These are phyloP conservation scores for Arthrobotrys sphaeroides DNA, from an alignment of 2,329 filamentous ascomycete species.

Conservation along the genomic window DNA sequence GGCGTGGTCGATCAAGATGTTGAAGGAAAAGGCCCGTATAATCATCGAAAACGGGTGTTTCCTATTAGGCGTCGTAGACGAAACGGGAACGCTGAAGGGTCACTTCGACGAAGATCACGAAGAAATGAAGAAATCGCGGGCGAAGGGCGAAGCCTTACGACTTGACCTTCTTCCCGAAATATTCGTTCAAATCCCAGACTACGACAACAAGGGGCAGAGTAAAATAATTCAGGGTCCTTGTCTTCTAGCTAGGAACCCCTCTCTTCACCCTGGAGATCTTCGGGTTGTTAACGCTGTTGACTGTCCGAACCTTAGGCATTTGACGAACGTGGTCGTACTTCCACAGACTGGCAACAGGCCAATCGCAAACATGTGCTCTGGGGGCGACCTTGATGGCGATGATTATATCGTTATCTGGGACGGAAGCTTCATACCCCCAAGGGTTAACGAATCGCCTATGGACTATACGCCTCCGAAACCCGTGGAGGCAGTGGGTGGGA, in stretches of 20 bases:
- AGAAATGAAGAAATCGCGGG: constrained; percentile 59
- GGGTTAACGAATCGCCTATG: constrained; percentile 81
- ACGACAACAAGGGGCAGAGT: constrained; percentile 66
- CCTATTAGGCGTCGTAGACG: constrained; percentile 86
- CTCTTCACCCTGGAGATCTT: constrained; percentile 90
- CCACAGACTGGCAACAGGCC: constrained; percentile 84
- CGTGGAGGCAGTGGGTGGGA: constrained; percentile 63
- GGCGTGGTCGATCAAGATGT: constrained; percentile 84
- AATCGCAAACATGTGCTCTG: constrained; percentile 91
- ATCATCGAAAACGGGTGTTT: constrained; percentile 84
- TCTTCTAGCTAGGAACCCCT: constrained; percentile 88
- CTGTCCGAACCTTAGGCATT: constrained; percentile 74
- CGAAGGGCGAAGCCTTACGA: constrained; percentile 61
- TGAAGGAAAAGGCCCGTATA: constrained; percentile 93
- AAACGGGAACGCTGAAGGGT: constrained; percentile 78
- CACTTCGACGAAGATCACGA: constrained; percentile 67
- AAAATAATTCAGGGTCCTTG: constrained; percentile 80
- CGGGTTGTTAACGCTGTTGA: constrained; percentile 87
- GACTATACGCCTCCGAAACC: constrained; percentile 72
- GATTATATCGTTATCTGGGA: constrained; percentile 98
- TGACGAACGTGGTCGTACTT: constrained; percentile 87
- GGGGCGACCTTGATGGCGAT: constrained; percentile 93
- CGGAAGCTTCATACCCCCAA: constrained; percentile 72
- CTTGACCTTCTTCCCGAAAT: constrained; percentile 77
- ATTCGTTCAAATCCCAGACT: constrained; percentile 80